phyloP scores from a whole-genome alignment of 2,329 filamentous ascomycete species.

The Cordyceps farinosa region DNA sequence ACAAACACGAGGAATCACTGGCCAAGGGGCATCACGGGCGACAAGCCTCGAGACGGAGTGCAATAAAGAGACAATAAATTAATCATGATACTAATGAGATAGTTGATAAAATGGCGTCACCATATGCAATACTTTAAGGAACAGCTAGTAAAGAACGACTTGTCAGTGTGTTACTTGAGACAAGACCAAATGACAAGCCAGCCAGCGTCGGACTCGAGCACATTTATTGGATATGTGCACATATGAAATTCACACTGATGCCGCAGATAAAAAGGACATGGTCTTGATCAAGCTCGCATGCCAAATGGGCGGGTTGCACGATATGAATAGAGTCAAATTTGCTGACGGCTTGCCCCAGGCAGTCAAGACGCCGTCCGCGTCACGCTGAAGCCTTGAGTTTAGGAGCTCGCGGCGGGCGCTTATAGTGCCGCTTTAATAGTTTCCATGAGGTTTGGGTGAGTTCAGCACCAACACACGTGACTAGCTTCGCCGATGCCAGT shows the following conservation, averaged over 20 bases:
- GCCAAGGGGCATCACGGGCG: no score
- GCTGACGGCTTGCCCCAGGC: not conserved
- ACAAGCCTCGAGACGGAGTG: no score
- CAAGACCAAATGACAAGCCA: not conserved
- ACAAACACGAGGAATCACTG: not conserved
- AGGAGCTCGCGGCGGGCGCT: not conserved
- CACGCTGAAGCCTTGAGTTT: constrained; percentile 19
- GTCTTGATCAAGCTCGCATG: not conserved
- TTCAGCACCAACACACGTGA: not conserved
- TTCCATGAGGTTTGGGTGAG: not conserved
- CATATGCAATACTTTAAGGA: not conserved
- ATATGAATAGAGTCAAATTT: not conserved
- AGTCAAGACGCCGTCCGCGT: constrained; percentile 6
- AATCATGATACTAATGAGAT: not conserved
- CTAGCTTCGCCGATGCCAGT: accelerated
- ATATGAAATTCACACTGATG: not conserved
- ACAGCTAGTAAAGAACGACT: not conserved
- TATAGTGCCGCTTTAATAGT: constrained; percentile 10
- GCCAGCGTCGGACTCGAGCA: not conserved
- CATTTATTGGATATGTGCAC: not conserved
- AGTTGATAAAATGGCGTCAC: not conserved
- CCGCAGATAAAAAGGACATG: not conserved
- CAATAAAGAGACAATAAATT: not conserved
- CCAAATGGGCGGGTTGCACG: not conserved
- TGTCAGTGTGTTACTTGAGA: not conserved